A percentile compares a stretch with the other conserved stretches of the same genome.
Conservation (phyloP, 2,329 filamentous ascomycete species). For the Colletotrichum limetticola region DNA sequence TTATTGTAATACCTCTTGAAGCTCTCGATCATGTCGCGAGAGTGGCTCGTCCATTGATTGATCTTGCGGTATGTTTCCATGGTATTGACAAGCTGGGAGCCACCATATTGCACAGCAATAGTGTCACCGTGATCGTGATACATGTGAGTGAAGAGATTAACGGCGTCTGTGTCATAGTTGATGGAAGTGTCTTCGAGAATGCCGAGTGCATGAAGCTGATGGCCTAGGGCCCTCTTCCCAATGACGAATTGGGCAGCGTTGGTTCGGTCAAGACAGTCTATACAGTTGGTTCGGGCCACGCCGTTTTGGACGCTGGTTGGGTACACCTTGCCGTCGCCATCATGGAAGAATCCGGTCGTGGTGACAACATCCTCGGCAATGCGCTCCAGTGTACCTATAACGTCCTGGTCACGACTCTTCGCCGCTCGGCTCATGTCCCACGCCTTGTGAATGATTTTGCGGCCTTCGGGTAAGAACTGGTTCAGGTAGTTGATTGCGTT, state of each 20-base stretch:
- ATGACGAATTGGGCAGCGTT: slow-evolving; percentile 99
- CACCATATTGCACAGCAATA: slow-evolving; percentile 97
- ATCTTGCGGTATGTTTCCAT: slow-evolving; percentile 99
- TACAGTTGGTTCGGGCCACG: slow-evolving; percentile 94
- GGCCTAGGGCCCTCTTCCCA: slow-evolving; percentile 90
- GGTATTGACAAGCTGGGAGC: slow-evolving; percentile 96
- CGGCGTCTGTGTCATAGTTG: slow-evolving; percentile 93
- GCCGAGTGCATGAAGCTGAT: slow-evolving; percentile 91
- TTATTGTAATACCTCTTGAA: slow-evolving; percentile 99
- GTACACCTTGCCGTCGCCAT: slow-evolving; percentile 78
- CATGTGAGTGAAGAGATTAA: slow-evolving; percentile 98
- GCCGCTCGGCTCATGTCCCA: slow-evolving; percentile 99
- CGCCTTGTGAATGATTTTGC: slow-evolving; percentile 91
- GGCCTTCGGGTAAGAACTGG: slow-evolving; percentile 85
- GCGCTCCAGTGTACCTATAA: slow-evolving; percentile 89
- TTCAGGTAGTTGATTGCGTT: slow-evolving; percentile 92
- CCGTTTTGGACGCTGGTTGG: slow-evolving; percentile 85
- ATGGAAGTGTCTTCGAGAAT: slow-evolving; percentile 83
- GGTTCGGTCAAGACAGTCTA: slow-evolving; percentile 95
- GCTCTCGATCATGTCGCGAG: slow-evolving; percentile 97
- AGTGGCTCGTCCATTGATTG: slow-evolving; percentile 98
- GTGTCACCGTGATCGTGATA: slow-evolving; percentile 98
- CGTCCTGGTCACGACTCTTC: slow-evolving; percentile 91
- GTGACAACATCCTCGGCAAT: slow-evolving; percentile 90
- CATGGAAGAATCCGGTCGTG: slow-evolving; percentile 93